A percentile compares a stretch with the other conserved stretches of the same genome.
Conservation (phyloP, 1,284 basidiomycete genomes). For the Rhodotorula sp. region DNA sequence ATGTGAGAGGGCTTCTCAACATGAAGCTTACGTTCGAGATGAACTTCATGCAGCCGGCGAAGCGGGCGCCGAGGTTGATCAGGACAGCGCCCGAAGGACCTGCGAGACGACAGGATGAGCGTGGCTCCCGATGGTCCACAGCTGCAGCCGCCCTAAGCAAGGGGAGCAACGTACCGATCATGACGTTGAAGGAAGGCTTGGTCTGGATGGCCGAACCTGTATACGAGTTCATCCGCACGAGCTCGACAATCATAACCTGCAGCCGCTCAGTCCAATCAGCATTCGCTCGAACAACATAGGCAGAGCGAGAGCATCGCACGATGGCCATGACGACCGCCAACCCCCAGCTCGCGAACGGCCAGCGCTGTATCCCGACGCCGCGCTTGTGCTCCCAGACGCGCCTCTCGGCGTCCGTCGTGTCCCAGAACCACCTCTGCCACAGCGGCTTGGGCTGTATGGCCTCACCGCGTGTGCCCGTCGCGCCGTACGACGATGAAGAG, state of each 20-base stretch:
- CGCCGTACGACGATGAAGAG: not conserved
- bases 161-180: slow-evolving; percentile 57
- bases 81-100: slow-evolving; percentile 83
- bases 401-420: slow-evolving; percentile 46
- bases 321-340: slow-evolving; percentile 68
- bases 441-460: slow-evolving; percentile 20
- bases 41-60: slow-evolving; percentile 81
- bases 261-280: no score
- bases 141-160: no score
- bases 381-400: slow-evolving; percentile 57
- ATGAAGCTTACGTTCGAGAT: slow-evolving; percentile 44
- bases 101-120: slow-evolving; percentile 47
- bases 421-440: slow-evolving; percentile 41
- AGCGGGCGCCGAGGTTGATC: slow-evolving; percentile 84
- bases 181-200: slow-evolving; percentile 79
- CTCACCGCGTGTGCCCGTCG: slow-evolving; percentile 9
- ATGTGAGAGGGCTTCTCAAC: not conserved
- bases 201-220: slow-evolving; percentile 51
- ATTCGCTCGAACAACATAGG: not conserved
- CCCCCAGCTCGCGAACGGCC: slow-evolving; percentile 63
- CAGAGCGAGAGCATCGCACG: slow-evolving; percentile 52
- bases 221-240: slow-evolving; percentile 30
- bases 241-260: slow-evolving; percentile 33
- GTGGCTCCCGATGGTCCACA: not conserved
- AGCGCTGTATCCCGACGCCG: slow-evolving; percentile 76